Base-by-base conservation (phyloP, 176 grass and related monocot genomes). In the Elymus sibiricus region DNA sequence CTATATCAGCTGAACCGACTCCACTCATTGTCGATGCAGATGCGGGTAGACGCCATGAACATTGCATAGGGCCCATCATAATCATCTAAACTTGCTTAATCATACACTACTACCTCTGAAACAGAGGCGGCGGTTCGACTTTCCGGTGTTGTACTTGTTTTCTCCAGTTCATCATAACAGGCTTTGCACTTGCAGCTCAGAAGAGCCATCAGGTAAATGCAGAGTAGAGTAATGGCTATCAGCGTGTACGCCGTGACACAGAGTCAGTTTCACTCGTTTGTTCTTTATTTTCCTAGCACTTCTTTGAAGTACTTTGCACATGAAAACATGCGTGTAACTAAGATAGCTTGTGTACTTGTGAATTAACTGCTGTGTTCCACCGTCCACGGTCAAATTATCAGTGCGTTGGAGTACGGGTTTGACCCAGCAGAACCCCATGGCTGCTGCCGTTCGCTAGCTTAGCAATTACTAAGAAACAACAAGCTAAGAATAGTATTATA, bases 381-480 rank as follows among this genome's bases (percentile, higher is more conserved):
- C 43, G 84, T 66, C 84, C 80, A 83, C 21, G 22, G 32, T 60
- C 53, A 75, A 79, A 87, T 14, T 60, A 72, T 7, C 59, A 2
- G 7, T 83, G 44, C 80, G 40, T 90, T 79, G 67, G 67, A 29
- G 19, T 49, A 19, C 21, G 85, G 38, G 85, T 74, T 87, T 90
- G 89, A 87, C 89, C 63, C 4, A 8, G 49, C 40, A 53, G 59
- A 68, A 17, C 47, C 74, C 26, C 19, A 79, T 12, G 34, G 65
- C 51, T 63, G 27, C 37, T 61, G 34, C 19, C 5, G 25, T 42
- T 88, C 56, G 55, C 9, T 74, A 74, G 35, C 6, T 51, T 37
- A 1, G 14, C 24, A 2, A 43, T 68, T 28, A n/a, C n/a, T n/a
- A 86, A 37, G 21, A 69, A 68, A 67, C 11, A 70, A 1, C 16